Evolutionary conservation across 495 filamentous ascomycete genomes (phyloP), one percentile per base, ranked within the genome.

Genomic region (Amphirosellinia nigrospora): DNA sequence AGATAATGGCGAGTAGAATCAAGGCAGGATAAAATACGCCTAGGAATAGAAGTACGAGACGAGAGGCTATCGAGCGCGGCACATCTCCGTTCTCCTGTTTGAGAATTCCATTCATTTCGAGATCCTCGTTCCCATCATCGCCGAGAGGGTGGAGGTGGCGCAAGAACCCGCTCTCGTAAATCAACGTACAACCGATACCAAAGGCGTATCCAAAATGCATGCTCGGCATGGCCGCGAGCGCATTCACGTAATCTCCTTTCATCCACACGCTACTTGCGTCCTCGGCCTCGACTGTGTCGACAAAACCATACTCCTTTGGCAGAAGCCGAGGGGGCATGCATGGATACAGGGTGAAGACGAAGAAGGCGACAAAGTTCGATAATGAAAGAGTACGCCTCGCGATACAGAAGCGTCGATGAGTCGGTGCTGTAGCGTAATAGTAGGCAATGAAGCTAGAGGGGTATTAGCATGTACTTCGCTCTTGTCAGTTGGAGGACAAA

Each of bases 141-240:
- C 64, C 50, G 38, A 63, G 62, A 9, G 39, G 67, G 34, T 63
- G 59, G 13, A 69, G 64, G 61, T 69, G 60, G 34, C 59, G 68
- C 13, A 78, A 16, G 78, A 75, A 32, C 69, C 73, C 62, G 21
- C 79, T 75, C 72, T 82, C 74, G 69, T 72, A 76, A 16, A 88
- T 83, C 66, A 93, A 85, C 0, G 91, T 93, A 21, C 89, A 79
- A 16, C 92, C 92, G 70, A 94, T 90, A 76, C 92, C 86, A 39
- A 94, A 87, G 7, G 91, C 89, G 74, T 93, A 94, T 13, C 91
- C 92, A 77, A 94, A 94, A 75, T 94, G 91, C 71, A 94, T 85
- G 19, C 89, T 90, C 8, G 92, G 92, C 92, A 94, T 94, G 19
- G 92, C 92, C 30, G 92, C 92, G 80, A 81, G 80, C 69, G 82